Evolutionary conservation across 305 asterid genomes (phyloP).

Genomic region (Solanum hybrid): DNA sequence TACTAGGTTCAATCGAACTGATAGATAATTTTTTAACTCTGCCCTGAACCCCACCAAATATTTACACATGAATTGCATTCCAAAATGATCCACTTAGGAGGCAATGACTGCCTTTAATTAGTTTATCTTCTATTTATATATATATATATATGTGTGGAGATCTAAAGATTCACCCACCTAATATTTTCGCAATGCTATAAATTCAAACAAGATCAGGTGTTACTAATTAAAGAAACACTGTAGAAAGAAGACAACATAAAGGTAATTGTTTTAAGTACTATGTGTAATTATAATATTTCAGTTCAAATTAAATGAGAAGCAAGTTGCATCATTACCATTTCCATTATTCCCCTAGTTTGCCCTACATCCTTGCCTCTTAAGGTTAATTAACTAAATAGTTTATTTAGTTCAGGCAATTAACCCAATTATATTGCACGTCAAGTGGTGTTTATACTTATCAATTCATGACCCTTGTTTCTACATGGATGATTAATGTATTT

Average conservation of each 20-base stretch:
- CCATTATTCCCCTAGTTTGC: not conserved
- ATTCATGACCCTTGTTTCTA: not conserved
- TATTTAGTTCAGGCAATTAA: not conserved
- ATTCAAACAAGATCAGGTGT: not conserved
- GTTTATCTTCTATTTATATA: not conserved
- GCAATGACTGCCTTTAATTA: not conserved
- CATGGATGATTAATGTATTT: not conserved
- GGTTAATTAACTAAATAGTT: not conserved
- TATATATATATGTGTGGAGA: not conserved
- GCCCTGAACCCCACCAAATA: not conserved
- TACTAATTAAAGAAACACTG: not conserved
- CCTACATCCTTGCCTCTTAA: not conserved
- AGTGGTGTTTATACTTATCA: not conserved
- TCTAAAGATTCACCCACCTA: not conserved
- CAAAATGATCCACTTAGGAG: not conserved
- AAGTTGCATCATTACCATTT: not conserved
- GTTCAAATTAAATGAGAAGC: not conserved
- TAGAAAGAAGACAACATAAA: not conserved
- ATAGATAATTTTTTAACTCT: not conserved
- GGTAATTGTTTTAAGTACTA: not conserved
- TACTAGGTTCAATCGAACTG: not conserved
- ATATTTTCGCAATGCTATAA: not conserved
- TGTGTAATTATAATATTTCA: not conserved
- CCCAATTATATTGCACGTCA: not conserved
- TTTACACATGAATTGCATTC: not conserved